Base-by-base conservation (phyloP, 345 rosid genomes). In the Ailanthus altissimus region DNA sequence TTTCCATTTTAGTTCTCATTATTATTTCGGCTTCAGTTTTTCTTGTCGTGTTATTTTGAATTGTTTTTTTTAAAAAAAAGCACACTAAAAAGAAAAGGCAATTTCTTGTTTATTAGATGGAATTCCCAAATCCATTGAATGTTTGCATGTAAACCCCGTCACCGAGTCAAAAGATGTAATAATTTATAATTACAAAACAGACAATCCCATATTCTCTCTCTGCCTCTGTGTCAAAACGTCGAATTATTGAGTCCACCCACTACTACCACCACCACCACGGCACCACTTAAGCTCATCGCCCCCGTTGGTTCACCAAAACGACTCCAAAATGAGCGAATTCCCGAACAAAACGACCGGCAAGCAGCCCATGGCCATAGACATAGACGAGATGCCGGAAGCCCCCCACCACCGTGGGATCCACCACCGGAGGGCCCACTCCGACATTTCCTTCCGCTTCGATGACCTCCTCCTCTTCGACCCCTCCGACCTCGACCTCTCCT, bases 401-500 rank as follows among this genome's bases (percentile, higher is more conserved):
- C 90, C 90, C 6, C 90, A 84, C 61, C 87, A 82, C 67, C 89
- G 91, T 1, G 81, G 89, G 65, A 79, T 88, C 81, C 91, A 84
- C 75, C 98, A 94, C 89, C 88, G 98, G 23, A 83, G 98, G 59
- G 97, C 98, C 21, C 95, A 88, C 84, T 94, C 98, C 67, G 98
- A 94, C 76, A 91, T 91, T 71, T 78, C 94, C 74, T 94, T 90
- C 89, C 92, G 97, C 75, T 83, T 89, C 82, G 97, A 94, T 82
- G 97, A 94, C 87, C 86, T 93, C 65, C 94, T 93, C 75, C 87
- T 89, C 65, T 94, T 94, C 81, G 94, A 94, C 80, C 85, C 94
- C 49, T 89, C 92, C 67, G 98, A 92, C 86, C 83, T 90, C 45
- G 97, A 93, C 86, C 89, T 93, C 72, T 85, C 98, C 67, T 74